A percentile compares a stretch with the other conserved stretches of the same genome.
These are phyloP conservation scores for Marasmius sp. DNA, from an alignment of 1,284 basidiomycete genomes.

Conservation along the genomic window DNA sequence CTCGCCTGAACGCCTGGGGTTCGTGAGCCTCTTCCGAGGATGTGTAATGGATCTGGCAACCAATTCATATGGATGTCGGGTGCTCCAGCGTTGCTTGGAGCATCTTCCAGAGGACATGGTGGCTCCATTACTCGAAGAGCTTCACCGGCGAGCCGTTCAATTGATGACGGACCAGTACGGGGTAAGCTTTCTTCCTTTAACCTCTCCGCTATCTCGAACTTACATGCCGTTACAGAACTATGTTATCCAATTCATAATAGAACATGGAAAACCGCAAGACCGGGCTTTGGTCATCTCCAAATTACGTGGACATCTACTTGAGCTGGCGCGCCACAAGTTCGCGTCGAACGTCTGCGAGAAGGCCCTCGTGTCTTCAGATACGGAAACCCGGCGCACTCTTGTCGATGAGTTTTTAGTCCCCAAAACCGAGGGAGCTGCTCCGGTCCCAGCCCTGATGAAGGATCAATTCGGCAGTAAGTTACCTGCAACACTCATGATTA, in stretches of 20 bases:
- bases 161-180: slow-evolving; percentile 90
- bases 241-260: slow-evolving; percentile 92
- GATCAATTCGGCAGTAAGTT: slow-evolving; percentile 86
- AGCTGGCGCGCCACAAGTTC: slow-evolving; percentile 90
- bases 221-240: slow-evolving; percentile 65
- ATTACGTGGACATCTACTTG: slow-evolving; percentile 78
- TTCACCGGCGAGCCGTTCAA: slow-evolving; percentile 70
- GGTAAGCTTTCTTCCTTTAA: slow-evolving; percentile 41
- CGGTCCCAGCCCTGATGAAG: slow-evolving; percentile 82
- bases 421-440: slow-evolving; percentile 61
- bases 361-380: slow-evolving; percentile 70
- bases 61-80: slow-evolving; percentile 94
- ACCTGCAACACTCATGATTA: slow-evolving; percentile 1
- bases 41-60: slow-evolving; percentile 85
- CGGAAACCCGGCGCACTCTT: slow-evolving; percentile 63
- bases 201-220: slow-evolving; percentile 1
- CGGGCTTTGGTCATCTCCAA: slow-evolving; percentile 67
- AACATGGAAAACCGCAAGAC: slow-evolving; percentile 76
- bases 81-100: slow-evolving; percentile 92
- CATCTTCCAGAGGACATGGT: slow-evolving; percentile 73
- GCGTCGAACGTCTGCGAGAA: slow-evolving; percentile 98
- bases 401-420: slow-evolving; percentile 81
- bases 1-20: slow-evolving; percentile 71
- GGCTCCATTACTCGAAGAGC: slow-evolving; percentile 79
- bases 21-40: slow-evolving; percentile 78